Percentiles rank a stretch among this genome's conserved stretches.
Evolutionary conservation across 2,329 filamentous ascomycete species (phyloP).

Genomic region (Arthroderma sp.): DNA sequence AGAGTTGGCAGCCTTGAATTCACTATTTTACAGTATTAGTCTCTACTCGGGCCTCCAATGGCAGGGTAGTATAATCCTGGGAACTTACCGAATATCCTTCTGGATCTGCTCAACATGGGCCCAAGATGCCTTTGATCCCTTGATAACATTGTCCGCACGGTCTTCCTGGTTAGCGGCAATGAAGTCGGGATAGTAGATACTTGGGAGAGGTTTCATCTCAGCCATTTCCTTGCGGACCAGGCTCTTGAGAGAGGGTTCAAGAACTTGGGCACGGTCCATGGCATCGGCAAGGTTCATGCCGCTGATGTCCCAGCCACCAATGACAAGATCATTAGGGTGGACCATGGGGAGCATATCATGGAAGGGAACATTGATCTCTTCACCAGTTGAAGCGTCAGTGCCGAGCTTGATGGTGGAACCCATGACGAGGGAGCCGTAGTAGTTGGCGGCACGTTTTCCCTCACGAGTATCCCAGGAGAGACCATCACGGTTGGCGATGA

Average conservation of each 20-base stretch:
- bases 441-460: constrained; percentile 74
- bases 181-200: constrained; percentile 98
- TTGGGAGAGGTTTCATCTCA: constrained; percentile 74
- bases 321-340: constrained; percentile 86
- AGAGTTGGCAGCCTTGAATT: constrained; percentile 74
- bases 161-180: constrained; percentile 98
- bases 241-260: constrained; percentile 87
- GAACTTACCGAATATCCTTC: constrained; percentile 65
- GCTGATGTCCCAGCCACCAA: constrained; percentile 98
- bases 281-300: constrained; percentile 73
- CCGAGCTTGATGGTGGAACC: constrained; percentile 94
- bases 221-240: constrained; percentile 89
- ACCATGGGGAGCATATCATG: constrained; percentile 90
- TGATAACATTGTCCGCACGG: constrained; percentile 79
- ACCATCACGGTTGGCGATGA: constrained; percentile 82
- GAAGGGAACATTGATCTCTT: constrained; percentile 94
- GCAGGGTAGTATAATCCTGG: background rate
- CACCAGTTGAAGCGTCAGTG: constrained; percentile 64
- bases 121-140: constrained; percentile 69
- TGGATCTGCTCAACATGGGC: constrained; percentile 89
- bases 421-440: constrained; percentile 98
- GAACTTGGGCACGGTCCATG: constrained; percentile 90
- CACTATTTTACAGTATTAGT: constrained; percentile 32
- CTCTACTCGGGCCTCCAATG: background rate
- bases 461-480: constrained; percentile 91